phyloP scores from a whole-genome alignment of 768 basidiomycete species.

The Tulasnella sp. region DNA sequence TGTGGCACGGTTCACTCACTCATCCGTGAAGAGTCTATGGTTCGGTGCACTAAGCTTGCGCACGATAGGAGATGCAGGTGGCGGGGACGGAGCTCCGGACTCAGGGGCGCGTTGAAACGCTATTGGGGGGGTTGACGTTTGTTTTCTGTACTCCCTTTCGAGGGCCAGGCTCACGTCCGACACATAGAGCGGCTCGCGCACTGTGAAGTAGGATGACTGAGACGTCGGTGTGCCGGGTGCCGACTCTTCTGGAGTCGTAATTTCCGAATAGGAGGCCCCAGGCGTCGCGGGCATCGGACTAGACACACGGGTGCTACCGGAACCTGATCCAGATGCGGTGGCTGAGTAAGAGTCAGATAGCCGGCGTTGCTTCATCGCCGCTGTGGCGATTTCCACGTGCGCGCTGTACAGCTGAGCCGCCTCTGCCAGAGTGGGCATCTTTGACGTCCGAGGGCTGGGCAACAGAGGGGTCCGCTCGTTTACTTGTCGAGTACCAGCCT shows the following conservation, averaged over 20 bases:
- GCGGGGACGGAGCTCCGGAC: not conserved
- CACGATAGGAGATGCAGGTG: not conserved
- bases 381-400: not conserved
- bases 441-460: no score
- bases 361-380: no score
- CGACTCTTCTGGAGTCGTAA: not conserved
- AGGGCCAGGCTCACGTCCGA: not conserved
- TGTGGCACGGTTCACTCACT: conserved; percentile 1
- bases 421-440: no score
- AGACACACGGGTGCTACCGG: no score
- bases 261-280: not conserved
- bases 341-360: no score
- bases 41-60: not conserved
- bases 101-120: no score
- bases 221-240: not conserved
- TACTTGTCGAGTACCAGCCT: not conserved
- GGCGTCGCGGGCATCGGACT: not conserved
- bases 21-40: conserved; percentile 2
- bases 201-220: not conserved
- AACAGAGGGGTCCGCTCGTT: no score
- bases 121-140: no score
- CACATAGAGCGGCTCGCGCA: not conserved
- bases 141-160: not conserved
- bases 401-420: conserved; percentile 2
- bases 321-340: no score